A percentile compares a stretch with the other conserved stretches of the same genome.
Conservation (phyloP, 2,329 filamentous ascomycete genomes). For the Beauveria brongniartii region DNA sequence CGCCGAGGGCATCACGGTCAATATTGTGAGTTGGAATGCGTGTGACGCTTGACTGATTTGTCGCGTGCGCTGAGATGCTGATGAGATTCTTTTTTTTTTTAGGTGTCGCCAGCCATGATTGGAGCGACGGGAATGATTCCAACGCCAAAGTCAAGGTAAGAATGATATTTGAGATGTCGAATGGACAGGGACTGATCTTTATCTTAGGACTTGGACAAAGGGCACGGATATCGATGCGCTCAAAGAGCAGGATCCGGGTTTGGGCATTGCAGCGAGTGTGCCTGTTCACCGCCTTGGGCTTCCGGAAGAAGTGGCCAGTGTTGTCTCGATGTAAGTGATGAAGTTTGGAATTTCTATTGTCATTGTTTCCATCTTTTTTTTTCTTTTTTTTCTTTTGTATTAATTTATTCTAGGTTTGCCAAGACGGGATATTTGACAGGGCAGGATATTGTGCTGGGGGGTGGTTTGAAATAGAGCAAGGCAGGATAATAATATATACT, state of each 20-base stretch:
- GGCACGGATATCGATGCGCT: constrained; percentile 23
- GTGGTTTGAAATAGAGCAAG: constrained; percentile 17
- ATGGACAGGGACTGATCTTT: background rate
- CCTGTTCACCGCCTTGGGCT: constrained; percentile 26
- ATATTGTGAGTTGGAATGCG: constrained; percentile 26
- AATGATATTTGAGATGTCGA: background rate
- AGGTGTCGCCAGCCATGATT: constrained; percentile 63
- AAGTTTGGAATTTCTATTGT: background rate
- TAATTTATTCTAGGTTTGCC: constrained; percentile 17
- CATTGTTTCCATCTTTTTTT: background rate
- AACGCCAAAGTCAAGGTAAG: constrained; percentile 29
- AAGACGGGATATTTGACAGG: constrained; percentile 23
- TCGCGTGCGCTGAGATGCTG: background rate
- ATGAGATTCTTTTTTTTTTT: background rate
- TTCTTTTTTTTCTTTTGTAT: background rate
- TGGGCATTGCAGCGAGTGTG: constrained; percentile 26
- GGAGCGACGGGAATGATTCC: constrained; percentile 55
- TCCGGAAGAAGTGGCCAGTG: constrained; percentile 27
- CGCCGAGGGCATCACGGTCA: constrained; percentile 54
- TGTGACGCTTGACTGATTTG: background rate
- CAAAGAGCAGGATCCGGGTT: constrained; percentile 22
- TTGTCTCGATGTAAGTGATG: constrained; percentile 25
- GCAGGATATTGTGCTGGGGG: constrained; percentile 20
- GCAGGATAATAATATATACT: background rate
- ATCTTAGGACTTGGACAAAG: constrained; percentile 23